A percentile compares a stretch with the other conserved stretches of the same genome.
phyloP scores from a whole-genome alignment of 768 basidiomycete species.

The Calocybe gangraenosa region DNA sequence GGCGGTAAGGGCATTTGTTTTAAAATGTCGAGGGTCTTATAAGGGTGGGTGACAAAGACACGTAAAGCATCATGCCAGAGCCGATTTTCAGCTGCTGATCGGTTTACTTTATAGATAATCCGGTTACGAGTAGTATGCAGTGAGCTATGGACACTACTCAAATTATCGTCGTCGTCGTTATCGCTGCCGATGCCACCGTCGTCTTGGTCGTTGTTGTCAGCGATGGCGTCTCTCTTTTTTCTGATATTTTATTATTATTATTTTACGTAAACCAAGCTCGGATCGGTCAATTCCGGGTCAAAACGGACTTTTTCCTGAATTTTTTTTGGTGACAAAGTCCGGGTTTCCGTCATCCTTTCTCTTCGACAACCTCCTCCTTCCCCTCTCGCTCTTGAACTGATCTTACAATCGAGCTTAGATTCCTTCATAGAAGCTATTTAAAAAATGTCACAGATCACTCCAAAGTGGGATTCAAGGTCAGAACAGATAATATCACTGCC shows the following conservation, averaged over 20 bases:
- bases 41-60: too few relatives aligned
- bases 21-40: too few relatives aligned
- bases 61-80: too few relatives aligned
- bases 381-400: slow-evolving; percentile 25
- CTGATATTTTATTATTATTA: too few relatives aligned
- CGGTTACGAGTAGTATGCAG: too few relatives aligned
- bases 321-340: slow-evolving; percentile 22
- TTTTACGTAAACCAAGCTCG: too few relatives aligned
- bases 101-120: too few relatives aligned
- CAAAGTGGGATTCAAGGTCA: slow-evolving; percentile 77
- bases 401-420: too few relatives aligned
- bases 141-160: background rate
- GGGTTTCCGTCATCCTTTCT: slow-evolving; percentile 18
- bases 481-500: slow-evolving; percentile 2
- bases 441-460: slow-evolving; percentile 49
- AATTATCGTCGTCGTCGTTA: background rate
- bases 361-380: slow-evolving; percentile 23
- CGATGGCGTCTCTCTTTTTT: too few relatives aligned
- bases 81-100: too few relatives aligned
- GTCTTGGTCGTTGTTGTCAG: slow-evolving; percentile 23
- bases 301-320: slow-evolving; percentile 22
- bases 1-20: background rate
- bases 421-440: too few relatives aligned
- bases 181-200: background rate
- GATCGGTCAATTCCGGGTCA: slow-evolving; percentile 32